A percentile compares a stretch with the other conserved stretches of the same genome.
Conservation (phyloP, 177 flowering plant species). For the Vitis hybrid region DNA sequence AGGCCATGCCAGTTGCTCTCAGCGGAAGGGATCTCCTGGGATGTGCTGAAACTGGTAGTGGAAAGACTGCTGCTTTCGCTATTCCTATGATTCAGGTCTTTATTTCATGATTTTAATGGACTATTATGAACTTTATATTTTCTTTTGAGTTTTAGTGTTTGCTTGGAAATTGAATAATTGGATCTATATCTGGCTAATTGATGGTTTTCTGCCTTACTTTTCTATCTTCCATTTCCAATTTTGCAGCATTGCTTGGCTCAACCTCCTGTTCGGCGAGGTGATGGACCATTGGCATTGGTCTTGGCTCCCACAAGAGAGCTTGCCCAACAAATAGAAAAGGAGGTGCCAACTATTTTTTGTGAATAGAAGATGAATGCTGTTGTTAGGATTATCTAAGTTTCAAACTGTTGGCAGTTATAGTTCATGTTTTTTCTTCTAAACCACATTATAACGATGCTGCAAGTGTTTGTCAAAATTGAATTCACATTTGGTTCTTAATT, state of each 20-base stretch:
- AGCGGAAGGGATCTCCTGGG: constrained; percentile 65
- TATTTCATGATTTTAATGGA: neutral
- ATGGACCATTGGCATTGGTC: constrained; percentile 61
- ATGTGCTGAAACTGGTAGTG: constrained; percentile 74
- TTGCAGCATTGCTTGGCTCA: constrained; percentile 67
- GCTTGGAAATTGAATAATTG: neutral
- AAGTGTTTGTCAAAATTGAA: neutral
- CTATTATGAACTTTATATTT: neutral
- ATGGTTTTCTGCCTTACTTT: neutral
- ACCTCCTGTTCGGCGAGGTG: constrained; percentile 53
- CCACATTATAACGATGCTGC: neutral
- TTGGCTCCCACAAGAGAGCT: constrained; percentile 70
- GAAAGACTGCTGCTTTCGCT: constrained; percentile 66
- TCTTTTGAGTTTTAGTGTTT: neutral
- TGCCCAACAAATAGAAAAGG: constrained; percentile 66
- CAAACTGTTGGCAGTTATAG: too few species aligned
- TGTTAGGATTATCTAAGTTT: neutral
- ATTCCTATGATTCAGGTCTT: constrained; percentile 69
- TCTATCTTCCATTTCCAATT: neutral
- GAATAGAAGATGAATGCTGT: neutral
- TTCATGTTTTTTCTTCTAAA: neutral
- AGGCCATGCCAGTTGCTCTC: constrained; percentile 68
- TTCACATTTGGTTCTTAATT: neutral
- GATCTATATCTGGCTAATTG: neutral
- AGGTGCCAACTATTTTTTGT: constrained; percentile 23